Percentiles rank a stretch among this genome's conserved stretches.
phyloP scores from a whole-genome alignment of 148 eudicot species.

The Spergularia marina region DNA sequence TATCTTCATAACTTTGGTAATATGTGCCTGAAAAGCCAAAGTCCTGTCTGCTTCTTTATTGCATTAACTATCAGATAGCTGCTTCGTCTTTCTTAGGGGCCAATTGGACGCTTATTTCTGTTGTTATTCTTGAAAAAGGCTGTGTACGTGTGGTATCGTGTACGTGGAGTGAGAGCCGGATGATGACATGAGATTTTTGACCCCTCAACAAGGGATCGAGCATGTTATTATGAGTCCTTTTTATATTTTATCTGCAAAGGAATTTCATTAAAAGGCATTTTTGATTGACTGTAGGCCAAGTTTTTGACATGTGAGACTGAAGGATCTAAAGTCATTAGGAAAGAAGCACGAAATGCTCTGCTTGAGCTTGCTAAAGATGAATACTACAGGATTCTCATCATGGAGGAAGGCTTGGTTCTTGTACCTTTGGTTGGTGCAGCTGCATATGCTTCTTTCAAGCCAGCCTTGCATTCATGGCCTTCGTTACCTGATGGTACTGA shows the following conservation, averaged over 20 bases:
- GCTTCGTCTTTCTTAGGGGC: neutral
- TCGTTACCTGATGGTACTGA: conserved; percentile 81
- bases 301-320: conserved; percentile 46
- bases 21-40: neutral
- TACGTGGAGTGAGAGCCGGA: neutral
- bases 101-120: neutral
- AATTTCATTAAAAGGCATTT: neutral
- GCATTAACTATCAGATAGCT: neutral
- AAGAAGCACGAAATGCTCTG: conserved; percentile 63
- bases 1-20: neutral
- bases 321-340: conserved; percentile 51
- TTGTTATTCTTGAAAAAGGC: neutral
- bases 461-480: conserved; percentile 71
- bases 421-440: conserved; percentile 84
- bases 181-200: neutral
- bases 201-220: neutral
- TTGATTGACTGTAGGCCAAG: conserved; percentile 50
- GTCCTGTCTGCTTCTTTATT: neutral
- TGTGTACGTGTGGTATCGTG: neutral
- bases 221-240: neutral
- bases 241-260: neutral
- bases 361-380: conserved; percentile 70
- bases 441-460: conserved; percentile 66
- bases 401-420: conserved; percentile 79
- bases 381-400: conserved; percentile 57